Evolutionary conservation across 2,329 filamentous ascomycete species (phyloP).

Genomic region (Penicillium sp.): DNA sequence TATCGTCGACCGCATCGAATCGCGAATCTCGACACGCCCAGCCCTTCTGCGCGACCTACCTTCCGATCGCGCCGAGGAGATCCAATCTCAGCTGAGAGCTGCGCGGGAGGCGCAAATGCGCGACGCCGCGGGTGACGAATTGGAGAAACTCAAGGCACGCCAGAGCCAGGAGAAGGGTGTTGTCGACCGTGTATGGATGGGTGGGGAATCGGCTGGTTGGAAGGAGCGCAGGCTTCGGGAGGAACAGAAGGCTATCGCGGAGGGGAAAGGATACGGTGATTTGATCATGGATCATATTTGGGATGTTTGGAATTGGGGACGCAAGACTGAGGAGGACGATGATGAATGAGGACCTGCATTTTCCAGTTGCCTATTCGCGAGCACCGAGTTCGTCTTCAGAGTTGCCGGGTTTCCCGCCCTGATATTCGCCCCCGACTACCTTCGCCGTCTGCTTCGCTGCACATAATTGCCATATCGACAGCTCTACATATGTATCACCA

Average conservation of each 20-base stretch:
- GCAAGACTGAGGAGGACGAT: constrained; percentile 25
- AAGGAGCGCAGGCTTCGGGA: constrained; percentile 42
- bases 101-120: constrained; percentile 28
- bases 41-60: constrained; percentile 25
- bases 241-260: constrained; percentile 43
- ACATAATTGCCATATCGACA: not conserved
- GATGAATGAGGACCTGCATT: not conserved
- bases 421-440: not conserved
- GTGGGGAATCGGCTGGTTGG: constrained; percentile 44
- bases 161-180: constrained; percentile 31
- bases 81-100: constrained; percentile 32
- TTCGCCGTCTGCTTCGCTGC: not conserved
- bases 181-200: constrained; percentile 40
- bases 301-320: constrained; percentile 46
- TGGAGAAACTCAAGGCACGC: constrained; percentile 34
- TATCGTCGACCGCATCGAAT: constrained; percentile 33
- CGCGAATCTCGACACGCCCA: constrained; percentile 24
- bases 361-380: not conserved
- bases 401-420: not conserved
- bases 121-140: constrained; percentile 26
- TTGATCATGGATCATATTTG: constrained; percentile 48
- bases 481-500: not conserved
- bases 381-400: not conserved
- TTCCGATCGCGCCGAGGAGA: constrained; percentile 33
- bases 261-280: constrained; percentile 46